Evolutionary conservation across 2,329 filamentous ascomycete genomes (phyloP).

Genomic region (Esteya vermicola): DNA sequence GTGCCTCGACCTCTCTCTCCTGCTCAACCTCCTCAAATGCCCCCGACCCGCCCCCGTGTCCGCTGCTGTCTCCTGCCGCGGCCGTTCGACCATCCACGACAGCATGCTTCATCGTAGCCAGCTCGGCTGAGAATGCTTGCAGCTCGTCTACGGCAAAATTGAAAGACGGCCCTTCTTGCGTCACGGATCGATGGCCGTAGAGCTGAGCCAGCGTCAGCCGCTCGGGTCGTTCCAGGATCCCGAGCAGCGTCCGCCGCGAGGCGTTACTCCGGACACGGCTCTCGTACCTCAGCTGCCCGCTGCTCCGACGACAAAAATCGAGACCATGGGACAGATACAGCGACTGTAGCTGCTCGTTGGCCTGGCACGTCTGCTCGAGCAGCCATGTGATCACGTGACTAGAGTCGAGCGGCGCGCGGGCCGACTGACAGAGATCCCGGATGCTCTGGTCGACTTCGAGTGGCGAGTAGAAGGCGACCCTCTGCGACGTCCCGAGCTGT

Average conservation of each 20-base stretch:
- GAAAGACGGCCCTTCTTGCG: background rate
- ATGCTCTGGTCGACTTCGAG: slow-evolving; percentile 50
- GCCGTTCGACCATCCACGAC: too few relatives aligned
- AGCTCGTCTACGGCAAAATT: too few relatives aligned
- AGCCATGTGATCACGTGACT: slow-evolving; percentile 37
- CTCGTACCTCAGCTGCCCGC: slow-evolving; percentile 28
- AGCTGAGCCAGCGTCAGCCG: slow-evolving; percentile 41
- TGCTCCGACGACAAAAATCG: slow-evolving; percentile 42
- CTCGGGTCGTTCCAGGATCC: slow-evolving; percentile 34
- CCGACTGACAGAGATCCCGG: slow-evolving; percentile 25
- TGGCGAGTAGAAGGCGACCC: slow-evolving; percentile 39
- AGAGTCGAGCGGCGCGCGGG: slow-evolving; percentile 22
- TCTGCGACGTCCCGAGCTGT: slow-evolving; percentile 40
- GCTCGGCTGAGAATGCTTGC: slow-evolving; percentile 13
- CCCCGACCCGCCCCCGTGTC: slow-evolving; percentile 13
- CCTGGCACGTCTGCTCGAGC: slow-evolving; percentile 46
- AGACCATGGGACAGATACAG: slow-evolving; percentile 45
- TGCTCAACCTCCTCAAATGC: slow-evolving; percentile 46
- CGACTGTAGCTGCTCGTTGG: slow-evolving; percentile 42
- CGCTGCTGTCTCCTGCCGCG: background rate
- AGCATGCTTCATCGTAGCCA: slow-evolving; percentile 13
- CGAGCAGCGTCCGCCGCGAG: slow-evolving; percentile 26
- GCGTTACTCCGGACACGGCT: slow-evolving; percentile 16
- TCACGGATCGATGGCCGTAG: slow-evolving; percentile 27
- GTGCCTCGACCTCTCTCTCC: slow-evolving; percentile 43